These are phyloP conservation scores for Simplicillium aogashimaense DNA, from an alignment of 2,329 filamentous ascomycete genomes.

Conservation along the genomic window DNA sequence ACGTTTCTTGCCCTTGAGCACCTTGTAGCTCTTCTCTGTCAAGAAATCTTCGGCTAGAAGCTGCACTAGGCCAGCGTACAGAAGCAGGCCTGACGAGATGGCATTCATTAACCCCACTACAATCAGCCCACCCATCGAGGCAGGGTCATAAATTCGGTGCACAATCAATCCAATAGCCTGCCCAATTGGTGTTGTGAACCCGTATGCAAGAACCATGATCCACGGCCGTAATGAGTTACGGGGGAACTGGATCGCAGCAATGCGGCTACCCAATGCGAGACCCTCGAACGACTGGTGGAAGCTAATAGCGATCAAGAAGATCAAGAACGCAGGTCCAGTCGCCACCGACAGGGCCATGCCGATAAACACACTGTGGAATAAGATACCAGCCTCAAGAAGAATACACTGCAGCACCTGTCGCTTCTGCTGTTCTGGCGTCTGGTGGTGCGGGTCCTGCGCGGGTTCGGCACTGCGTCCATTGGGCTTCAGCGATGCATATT, in stretches of 20 bases:
- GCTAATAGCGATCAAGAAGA: conserved; percentile 65
- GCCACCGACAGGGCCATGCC: conserved; percentile 79
- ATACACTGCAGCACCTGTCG: conserved; percentile 67
- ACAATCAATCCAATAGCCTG: conserved; percentile 73
- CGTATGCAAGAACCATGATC: conserved; percentile 72
- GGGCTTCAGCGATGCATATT: conserved; percentile 22
- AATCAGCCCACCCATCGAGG: conserved; percentile 63
- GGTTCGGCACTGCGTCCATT: conserved; percentile 9
- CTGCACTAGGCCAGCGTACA: conserved; percentile 79
- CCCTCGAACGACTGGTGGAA: conserved; percentile 89
- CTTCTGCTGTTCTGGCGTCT: conserved; percentile 47
- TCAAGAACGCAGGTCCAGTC: conserved; percentile 67
- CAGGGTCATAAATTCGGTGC: conserved; percentile 71
- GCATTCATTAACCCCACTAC: conserved; percentile 86
- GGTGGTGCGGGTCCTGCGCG: conserved; percentile 14
- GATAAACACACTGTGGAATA: conserved; percentile 80
- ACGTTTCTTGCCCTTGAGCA: conserved; percentile 51
- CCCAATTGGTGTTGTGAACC: conserved; percentile 68
- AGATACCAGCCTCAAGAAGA: conserved; percentile 71
- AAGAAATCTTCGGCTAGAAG: conserved; percentile 78
- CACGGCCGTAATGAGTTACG: conserved; percentile 65
- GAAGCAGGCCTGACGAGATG: conserved; percentile 66
- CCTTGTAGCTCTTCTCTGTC: conserved; percentile 62
- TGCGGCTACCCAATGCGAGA: conserved; percentile 74
- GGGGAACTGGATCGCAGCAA: conserved; percentile 73